These are phyloP conservation scores for Podaxis sp. DNA, from an alignment of 768 basidiomycete species.

Conservation along the genomic window DNA sequence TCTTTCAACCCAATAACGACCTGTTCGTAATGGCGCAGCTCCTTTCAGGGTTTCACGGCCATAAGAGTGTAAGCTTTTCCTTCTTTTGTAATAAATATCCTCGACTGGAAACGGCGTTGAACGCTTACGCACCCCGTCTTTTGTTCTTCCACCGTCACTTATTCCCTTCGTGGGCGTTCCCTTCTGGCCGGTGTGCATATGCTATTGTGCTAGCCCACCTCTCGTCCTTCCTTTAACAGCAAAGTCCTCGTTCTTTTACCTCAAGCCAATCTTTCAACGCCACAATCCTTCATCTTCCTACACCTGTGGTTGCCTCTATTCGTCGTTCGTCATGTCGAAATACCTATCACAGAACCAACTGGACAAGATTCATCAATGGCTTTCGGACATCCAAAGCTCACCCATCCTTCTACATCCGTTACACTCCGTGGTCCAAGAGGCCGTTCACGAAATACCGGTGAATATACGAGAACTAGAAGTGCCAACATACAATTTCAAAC, in stretches of 20 bases:
- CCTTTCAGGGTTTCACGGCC: neutral
- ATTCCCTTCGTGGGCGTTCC: neutral
- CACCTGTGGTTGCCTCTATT: neutral
- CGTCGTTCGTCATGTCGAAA: slow-evolving; percentile 1
- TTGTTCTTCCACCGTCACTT: neutral
- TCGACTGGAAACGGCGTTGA: neutral
- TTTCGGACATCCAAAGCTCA: slow-evolving; percentile 2
- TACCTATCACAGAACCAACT: slow-evolving; percentile 1
- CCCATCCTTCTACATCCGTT: slow-evolving; percentile 10
- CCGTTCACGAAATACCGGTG: neutral
- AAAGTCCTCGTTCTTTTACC: neutral
- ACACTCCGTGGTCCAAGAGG: slow-evolving; percentile 6
- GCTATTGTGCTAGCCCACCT: neutral
- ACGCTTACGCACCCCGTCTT: neutral
- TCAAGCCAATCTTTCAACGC: neutral
- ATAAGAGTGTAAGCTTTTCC: neutral
- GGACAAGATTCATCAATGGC: slow-evolving; percentile 9
- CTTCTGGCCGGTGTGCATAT: neutral
- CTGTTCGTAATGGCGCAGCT: neutral
- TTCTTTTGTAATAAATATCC: neutral
- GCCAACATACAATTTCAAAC: slow-evolving; percentile 7
- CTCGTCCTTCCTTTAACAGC: neutral
- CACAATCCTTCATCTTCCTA: neutral
- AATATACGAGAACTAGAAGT: neutral
- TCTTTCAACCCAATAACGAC: neutral